Percentiles rank a stretch among this genome's conserved stretches.
Evolutionary conservation across 768 basidiomycete genomes (phyloP).

Genomic region (Tylopilus sp.): DNA sequence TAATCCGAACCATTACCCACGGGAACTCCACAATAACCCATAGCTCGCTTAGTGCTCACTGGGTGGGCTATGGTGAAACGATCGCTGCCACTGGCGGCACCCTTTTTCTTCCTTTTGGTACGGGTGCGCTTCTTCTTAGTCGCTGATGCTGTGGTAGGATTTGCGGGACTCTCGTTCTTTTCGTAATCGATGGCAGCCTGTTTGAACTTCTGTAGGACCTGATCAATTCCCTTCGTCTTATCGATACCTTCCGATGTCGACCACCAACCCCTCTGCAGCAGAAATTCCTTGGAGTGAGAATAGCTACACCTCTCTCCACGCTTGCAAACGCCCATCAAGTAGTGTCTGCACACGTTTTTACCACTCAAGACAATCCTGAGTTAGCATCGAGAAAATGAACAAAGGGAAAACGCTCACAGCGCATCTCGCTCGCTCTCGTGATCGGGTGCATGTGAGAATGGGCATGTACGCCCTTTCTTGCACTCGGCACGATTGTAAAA

Average conservation of each 20-base stretch:
- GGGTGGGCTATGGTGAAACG: no score
- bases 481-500: constrained; percentile 55
- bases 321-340: constrained; percentile 36
- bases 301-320: constrained; percentile 42
- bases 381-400: not conserved
- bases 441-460: constrained; percentile 51
- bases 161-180: not conserved
- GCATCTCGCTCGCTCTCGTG: constrained; percentile 49
- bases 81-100: no score
- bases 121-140: not conserved
- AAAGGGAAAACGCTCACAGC: constrained; percentile 36
- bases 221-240: not conserved
- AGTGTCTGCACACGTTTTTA: constrained; percentile 42
- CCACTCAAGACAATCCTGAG: constrained; percentile 35
- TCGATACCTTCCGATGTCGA: not conserved
- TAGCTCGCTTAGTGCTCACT: not conserved
- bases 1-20: not conserved
- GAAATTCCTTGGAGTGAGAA: constrained; percentile 42
- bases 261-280: constrained; percentile 49
- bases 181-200: not conserved
- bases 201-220: constrained; percentile 1
- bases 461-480: constrained; percentile 36
- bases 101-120: not conserved
- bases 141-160: not conserved
- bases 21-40: not conserved